These are phyloP conservation scores for Saturnispora bothae DNA, from an alignment of 805 yeast genomes.

Conservation along the genomic window DNA sequence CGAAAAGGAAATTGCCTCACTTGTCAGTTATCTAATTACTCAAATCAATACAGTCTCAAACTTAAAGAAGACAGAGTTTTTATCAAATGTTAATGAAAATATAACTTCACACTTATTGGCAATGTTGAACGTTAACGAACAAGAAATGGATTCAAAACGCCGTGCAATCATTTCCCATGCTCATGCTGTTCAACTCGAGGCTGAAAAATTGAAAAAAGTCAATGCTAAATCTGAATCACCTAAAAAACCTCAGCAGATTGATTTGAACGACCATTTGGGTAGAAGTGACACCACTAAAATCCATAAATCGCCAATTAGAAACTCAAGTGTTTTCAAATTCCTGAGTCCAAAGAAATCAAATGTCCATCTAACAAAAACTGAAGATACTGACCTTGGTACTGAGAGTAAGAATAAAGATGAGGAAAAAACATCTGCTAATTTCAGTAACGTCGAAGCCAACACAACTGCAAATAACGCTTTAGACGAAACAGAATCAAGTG, in stretches of 20 bases:
- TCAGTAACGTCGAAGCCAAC: too few species aligned
- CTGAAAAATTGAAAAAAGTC: slow-evolving; percentile 10
- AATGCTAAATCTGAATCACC: not conserved
- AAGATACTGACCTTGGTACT: not conserved
- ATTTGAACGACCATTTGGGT: not conserved
- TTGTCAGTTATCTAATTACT: slow-evolving; percentile 10
- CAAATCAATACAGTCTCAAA: slow-evolving; percentile 22
- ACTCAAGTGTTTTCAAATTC: not conserved
- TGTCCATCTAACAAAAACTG: not conserved
- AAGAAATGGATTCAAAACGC: not conserved
- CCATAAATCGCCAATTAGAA: not conserved
- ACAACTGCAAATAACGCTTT: not conserved
- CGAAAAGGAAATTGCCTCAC: slow-evolving; percentile 28
- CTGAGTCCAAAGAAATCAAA: not conserved
- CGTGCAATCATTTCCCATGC: slow-evolving; percentile 7
- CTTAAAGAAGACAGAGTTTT: slow-evolving; percentile 17
- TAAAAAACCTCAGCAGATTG: not conserved
- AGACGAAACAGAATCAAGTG: slow-evolving; percentile 11
- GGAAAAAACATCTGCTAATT: too few species aligned
- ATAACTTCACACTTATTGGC: slow-evolving; percentile 13
- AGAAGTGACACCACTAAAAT: slow-evolving; percentile 10
- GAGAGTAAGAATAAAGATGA: too few species aligned
- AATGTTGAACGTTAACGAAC: not conserved
- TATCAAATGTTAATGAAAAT: slow-evolving; percentile 24
- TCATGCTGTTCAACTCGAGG: slow-evolving; percentile 7